Base-by-base conservation (phyloP, 768 basidiomycete genomes). In the Lentinula edodes region DNA sequence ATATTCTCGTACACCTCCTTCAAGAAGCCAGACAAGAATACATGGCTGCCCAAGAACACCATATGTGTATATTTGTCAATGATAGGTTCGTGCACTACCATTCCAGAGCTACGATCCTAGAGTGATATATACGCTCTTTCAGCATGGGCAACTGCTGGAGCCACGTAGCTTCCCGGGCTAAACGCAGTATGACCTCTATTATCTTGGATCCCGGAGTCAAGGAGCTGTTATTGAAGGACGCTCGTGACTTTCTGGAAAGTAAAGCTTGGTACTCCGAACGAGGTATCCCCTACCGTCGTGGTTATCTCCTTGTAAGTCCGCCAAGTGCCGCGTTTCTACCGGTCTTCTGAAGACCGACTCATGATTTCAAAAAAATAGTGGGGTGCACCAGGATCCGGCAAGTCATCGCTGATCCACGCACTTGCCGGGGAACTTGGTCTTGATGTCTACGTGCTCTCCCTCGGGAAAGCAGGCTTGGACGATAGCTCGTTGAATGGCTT, bases 261-360 rank as follows among this genome's bases (percentile, higher is more conserved):
- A 88, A 86, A 65, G 61, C 73, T 18, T 93, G 91, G 91, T 93
- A 93, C 64, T 67, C 80, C 1, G 83, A 83, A 10, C 84, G 90
- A 56, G 91, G 90, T 0, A 91, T 93, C 61, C 91, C 91, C 1
- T 92, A 89, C 75, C 85, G 90, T 18, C 79, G 90, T 12, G 91
- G 91, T 12, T 90, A 90, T 68, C 80, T 91, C n/a, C 77, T 91
- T 20, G 74, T 75, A 62, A 52, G 69, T 66, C 42, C 46, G 50
- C 38, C 38, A 15, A 23, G 5, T 32, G 15, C n/a, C n/a, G n/a
- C 48, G 45, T 55, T 58, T 28, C 3, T 3, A 28, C 28, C 28
- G 28, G 28, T 28, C 28, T 28, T 3, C 28, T 3, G 28, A 28
- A 28, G 28, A 28, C 3, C 3, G 28, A 28, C 28, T 28, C 28